These are phyloP conservation scores for Xeromyces bisporus DNA, from an alignment of 495 filamentous ascomycete species.

Conservation along the genomic window DNA sequence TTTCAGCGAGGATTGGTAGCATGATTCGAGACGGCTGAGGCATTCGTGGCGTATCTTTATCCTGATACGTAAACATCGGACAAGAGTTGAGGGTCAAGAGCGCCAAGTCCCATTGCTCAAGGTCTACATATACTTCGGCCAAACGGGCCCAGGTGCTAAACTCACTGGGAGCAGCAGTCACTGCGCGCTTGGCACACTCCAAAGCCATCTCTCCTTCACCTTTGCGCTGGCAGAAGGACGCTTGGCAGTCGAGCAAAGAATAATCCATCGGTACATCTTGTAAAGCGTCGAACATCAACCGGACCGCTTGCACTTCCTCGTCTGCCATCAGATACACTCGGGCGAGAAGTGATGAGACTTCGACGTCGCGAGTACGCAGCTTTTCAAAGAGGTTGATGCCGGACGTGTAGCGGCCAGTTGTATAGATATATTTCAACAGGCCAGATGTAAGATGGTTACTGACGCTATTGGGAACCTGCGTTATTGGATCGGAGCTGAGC, in stretches of 20 bases:
- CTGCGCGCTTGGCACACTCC: slow-evolving; percentile 83
- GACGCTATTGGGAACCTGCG: slow-evolving; percentile 91
- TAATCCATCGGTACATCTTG: slow-evolving; percentile 93
- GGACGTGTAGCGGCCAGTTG: slow-evolving; percentile 84
- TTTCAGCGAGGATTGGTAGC: slow-evolving; percentile 74
- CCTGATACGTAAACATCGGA: slow-evolving; percentile 98
- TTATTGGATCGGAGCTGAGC: slow-evolving; percentile 89
- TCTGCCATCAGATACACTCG: slow-evolving; percentile 82
- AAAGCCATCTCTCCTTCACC: slow-evolving; percentile 72
- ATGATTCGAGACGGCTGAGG: slow-evolving; percentile 74
- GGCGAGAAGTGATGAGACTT: slow-evolving; percentile 83
- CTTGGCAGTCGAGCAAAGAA: slow-evolving; percentile 81
- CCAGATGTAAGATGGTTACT: slow-evolving; percentile 91
- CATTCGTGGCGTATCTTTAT: slow-evolving; percentile 89
- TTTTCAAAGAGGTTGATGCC: slow-evolving; percentile 98
- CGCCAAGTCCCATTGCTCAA: slow-evolving; percentile 89
- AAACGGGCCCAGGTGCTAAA: slow-evolving; percentile 93
- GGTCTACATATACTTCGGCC: slow-evolving; percentile 76
- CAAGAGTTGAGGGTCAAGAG: slow-evolving; percentile 95
- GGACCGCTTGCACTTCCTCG: slow-evolving; percentile 88
- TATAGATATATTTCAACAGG: slow-evolving; percentile 90
- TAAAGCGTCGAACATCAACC: slow-evolving; percentile 70
- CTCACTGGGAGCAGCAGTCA: slow-evolving; percentile 87
- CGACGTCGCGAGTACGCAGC: slow-evolving; percentile 71
- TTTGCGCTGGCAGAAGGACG: slow-evolving; percentile 81